These are phyloP conservation scores for Eucalyptus coolabah DNA, from an alignment of 345 rosid species.

Conservation along the genomic window DNA sequence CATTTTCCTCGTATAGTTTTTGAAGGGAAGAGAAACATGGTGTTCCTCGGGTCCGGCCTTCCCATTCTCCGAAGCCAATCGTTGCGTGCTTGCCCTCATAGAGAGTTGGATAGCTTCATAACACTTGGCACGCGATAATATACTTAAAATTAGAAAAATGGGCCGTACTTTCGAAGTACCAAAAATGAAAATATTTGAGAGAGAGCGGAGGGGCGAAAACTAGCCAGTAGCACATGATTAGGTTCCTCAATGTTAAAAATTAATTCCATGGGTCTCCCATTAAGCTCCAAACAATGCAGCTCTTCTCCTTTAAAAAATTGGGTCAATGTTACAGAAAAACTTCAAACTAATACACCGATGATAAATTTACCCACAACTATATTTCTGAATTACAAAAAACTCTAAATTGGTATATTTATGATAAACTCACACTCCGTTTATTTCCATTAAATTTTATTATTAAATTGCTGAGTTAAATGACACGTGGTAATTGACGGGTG, in stretches of 20 bases:
- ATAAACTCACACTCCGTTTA: too few relatives aligned
- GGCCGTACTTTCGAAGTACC: neutral
- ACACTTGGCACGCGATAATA: neutral
- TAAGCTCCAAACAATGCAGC: neutral
- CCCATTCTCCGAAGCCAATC: fast-evolving
- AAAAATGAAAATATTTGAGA: neutral
- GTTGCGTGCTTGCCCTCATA: neutral
- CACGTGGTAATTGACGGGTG: fast-evolving
- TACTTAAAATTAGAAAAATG: neutral
- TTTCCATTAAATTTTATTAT: fast-evolving
- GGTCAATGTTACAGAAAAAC: fast-evolving
- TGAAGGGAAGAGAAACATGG: neutral
- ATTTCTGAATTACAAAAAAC: fast-evolving
- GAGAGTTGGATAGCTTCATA: neutral
- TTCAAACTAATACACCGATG: fast-evolving
- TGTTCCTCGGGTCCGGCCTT: neutral
- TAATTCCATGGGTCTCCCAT: neutral
- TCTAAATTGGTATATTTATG: fast-evolving
- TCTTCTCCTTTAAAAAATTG: neutral
- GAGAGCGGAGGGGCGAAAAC: neutral
- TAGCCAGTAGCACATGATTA: neutral
- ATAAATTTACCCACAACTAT: fast-evolving
- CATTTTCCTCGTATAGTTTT: neutral
- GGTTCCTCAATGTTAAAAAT: neutral
- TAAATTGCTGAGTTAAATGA: fast-evolving